phyloP scores from a whole-genome alignment of 2,329 filamentous ascomycete species.

The Paracamarosporium sp. region DNA sequence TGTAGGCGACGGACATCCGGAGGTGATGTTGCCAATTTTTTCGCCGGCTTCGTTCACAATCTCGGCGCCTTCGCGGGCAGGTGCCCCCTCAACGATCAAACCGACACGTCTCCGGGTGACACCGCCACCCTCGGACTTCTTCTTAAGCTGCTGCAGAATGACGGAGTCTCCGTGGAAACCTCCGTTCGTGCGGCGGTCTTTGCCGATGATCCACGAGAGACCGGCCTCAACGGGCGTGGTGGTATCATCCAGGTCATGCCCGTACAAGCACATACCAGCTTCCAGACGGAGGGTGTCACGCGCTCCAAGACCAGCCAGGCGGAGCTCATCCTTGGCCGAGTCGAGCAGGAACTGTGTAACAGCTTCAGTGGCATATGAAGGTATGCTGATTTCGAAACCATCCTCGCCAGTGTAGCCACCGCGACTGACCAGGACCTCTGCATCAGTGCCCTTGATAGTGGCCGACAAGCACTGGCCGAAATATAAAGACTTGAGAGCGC shows the following conservation, averaged over 20 bases:
- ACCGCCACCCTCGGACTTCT: conserved; percentile 74
- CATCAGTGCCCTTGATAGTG: conserved; percentile 65
- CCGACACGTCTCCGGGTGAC: conserved; percentile 79
- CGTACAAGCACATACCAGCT: conserved; percentile 99
- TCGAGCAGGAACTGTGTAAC: conserved; percentile 75
- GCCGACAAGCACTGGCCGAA: conserved; percentile 80
- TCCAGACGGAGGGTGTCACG: conserved; percentile 92
- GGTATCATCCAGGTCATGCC: conserved; percentile 89
- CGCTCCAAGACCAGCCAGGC: conserved; percentile 86
- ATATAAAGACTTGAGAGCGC: conserved; percentile 66
- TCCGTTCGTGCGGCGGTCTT: conserved; percentile 71
- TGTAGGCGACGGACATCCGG: conserved; percentile 86
- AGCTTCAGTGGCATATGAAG: conserved; percentile 67
- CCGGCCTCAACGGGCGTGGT: conserved; percentile 72
- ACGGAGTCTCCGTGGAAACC: conserved; percentile 86
- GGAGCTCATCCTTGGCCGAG: conserved; percentile 68
- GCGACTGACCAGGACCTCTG: conserved; percentile 74
- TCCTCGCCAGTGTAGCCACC: conserved; percentile 98
- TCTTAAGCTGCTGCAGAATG: conserved; percentile 78
- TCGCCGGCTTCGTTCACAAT: conserved; percentile 71
- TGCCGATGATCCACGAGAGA: conserved; percentile 83
- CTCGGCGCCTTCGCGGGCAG: conserved; percentile 86
- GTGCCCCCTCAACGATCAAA: conserved; percentile 81
- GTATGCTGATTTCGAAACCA: conserved; percentile 94
- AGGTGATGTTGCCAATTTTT: conserved; percentile 81